These are phyloP conservation scores for Penicillium sp. DNA, from an alignment of 2,329 filamentous ascomycete genomes.

Conservation along the genomic window DNA sequence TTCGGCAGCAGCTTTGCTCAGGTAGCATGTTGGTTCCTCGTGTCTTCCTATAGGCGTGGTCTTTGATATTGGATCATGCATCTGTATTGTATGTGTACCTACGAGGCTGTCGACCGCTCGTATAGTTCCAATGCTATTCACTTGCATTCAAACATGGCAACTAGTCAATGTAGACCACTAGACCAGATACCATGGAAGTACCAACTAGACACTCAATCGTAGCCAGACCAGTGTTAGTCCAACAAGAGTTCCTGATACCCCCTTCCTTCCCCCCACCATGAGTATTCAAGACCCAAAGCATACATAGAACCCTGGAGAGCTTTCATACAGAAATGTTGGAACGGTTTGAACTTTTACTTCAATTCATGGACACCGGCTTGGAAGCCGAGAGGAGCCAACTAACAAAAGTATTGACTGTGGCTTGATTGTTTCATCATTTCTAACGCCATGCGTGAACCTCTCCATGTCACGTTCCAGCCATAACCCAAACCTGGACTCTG, in stretches of 20 bases:
- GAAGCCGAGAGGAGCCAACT: slow-evolving; percentile 33
- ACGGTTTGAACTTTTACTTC: slow-evolving; percentile 35
- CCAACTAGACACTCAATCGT: not conserved
- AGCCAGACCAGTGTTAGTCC: not conserved
- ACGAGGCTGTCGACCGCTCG: slow-evolving; percentile 7
- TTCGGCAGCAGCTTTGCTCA: slow-evolving; percentile 14
- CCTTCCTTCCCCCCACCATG: no score
- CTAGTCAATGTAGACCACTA: not conserved
- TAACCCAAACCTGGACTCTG: slow-evolving; percentile 27
- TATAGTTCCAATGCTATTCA: slow-evolving; percentile 7
- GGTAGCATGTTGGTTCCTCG: slow-evolving; percentile 16
- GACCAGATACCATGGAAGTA: not conserved
- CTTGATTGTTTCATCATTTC: slow-evolving; percentile 37
- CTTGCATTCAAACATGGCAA: slow-evolving; percentile 1
- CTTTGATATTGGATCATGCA: slow-evolving; percentile 5
- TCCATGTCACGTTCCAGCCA: slow-evolving; percentile 34
- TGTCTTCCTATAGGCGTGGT: slow-evolving; percentile 8
- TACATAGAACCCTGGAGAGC: not conserved
- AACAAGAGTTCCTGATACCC: not conserved
- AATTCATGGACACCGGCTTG: slow-evolving; percentile 35
- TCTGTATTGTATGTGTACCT: slow-evolving; percentile 15
- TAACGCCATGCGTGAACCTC: slow-evolving; percentile 37
- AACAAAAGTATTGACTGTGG: slow-evolving; percentile 34
- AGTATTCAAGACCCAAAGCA: not conserved
- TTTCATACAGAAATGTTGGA: slow-evolving; percentile 2